Evolutionary conservation across 2,329 filamentous ascomycete species (phyloP), one percentile per base, ranked within the genome.

Genomic region (Plenodomus lindquistii): DNA sequence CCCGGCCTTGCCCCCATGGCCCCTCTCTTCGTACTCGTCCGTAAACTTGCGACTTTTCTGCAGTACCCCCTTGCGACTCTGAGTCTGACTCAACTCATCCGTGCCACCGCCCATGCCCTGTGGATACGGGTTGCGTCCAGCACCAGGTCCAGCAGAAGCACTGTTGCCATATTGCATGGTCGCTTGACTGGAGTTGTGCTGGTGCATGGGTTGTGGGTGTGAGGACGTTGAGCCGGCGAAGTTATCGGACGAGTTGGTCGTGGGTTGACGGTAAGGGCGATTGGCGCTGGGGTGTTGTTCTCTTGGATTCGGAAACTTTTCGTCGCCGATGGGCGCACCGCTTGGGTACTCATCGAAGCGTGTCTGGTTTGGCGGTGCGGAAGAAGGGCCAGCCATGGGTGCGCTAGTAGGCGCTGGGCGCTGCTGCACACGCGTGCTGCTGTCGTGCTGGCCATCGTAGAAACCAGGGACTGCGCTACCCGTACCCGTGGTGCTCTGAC

Each of bases 11-110:
- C 66, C 67, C n/a, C 54, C 59, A 21, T 27, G 38, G 11, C 57
- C 60, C 42, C 57, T 52, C 31, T 85, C 83, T 52, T 96, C 91
- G 69, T 96, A 97, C 2, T 89, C 91, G 63, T 97, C 91, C 1
- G 84, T 86, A 62, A 99, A 96, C 57, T 84, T 86, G 48, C 91
- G 85, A 73, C 93, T 91, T 71, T 96, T 96, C 65, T 94, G 88
- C 38, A 94, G 76, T 10, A 89, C 84, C 27, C 81, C 84, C 37
- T 66, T 61, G 40, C 62, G 54, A 41, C 60, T 59, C 43, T 63
- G 57, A 35, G 62, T 51, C 37, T 49, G 52, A 6, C 43, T 39
- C 10, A 40, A 38, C 3, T 63, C 65, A 13, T 61, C 59, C 6
- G 9, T 15, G 10, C 6, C 27, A 29, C 65, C 63, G 40, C 69